Evolutionary conservation across 2,329 filamentous ascomycete genomes (phyloP).

Genomic region (Teratosphaeria pseudoeucalypti): DNA sequence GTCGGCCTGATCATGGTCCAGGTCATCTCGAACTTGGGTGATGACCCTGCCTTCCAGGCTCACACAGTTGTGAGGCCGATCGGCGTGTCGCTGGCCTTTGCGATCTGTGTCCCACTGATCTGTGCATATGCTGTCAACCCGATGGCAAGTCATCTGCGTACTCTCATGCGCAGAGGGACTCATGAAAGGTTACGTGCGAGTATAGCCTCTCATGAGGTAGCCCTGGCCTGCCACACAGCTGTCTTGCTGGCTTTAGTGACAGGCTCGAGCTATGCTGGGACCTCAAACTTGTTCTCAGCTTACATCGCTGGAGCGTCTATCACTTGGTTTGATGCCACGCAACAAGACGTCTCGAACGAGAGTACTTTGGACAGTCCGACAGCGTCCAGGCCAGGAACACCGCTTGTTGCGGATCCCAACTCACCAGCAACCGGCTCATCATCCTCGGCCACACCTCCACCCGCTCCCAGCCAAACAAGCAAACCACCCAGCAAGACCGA

Average conservation of each 20-base stretch:
- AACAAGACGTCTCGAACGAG: not conserved
- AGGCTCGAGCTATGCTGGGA: slow-evolving; percentile 49
- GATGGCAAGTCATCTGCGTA: slow-evolving; percentile 10
- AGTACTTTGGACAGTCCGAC: not conserved
- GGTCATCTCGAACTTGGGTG: slow-evolving; percentile 57
- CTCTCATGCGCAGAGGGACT: not conserved
- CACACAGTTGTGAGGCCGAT: slow-evolving; percentile 41
- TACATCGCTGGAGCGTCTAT: slow-evolving; percentile 48
- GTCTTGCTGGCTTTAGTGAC: slow-evolving; percentile 42
- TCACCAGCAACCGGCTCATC: not conserved
- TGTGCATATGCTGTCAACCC: slow-evolving; percentile 40
- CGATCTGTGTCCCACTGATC: slow-evolving; percentile 35
- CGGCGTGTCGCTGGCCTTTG: slow-evolving; percentile 43
- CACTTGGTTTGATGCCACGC: slow-evolving; percentile 43
- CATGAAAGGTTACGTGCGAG: not conserved
- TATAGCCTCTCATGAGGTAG: slow-evolving; percentile 21
- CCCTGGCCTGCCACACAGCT: slow-evolving; percentile 38
- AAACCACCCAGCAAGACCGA: not conserved
- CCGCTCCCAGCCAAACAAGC: not conserved
- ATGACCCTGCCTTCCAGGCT: slow-evolving; percentile 19
- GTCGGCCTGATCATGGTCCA: slow-evolving; percentile 68
- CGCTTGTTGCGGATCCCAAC: not conserved
- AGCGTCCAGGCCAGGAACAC: not conserved
- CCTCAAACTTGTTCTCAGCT: slow-evolving; percentile 52
- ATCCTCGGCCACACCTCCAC: not conserved